phyloP scores from a whole-genome alignment of 805 yeast genomes.

The Saccharomyces mikatae region DNA sequence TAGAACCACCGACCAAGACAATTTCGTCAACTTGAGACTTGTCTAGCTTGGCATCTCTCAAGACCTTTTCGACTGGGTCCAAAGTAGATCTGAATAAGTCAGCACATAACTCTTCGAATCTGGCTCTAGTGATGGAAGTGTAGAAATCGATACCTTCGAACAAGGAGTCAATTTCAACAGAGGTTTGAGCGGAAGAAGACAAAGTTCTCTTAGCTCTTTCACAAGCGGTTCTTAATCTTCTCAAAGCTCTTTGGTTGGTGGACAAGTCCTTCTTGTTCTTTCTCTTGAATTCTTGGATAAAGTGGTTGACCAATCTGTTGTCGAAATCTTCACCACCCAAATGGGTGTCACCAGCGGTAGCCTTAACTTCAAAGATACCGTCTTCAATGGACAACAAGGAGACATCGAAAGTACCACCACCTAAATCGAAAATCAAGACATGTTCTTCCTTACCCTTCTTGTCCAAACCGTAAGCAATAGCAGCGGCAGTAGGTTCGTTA shows the following conservation, averaged over 20 bases:
- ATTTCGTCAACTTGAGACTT: constrained; percentile 90
- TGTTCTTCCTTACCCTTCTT: constrained; percentile 68
- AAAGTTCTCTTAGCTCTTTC: constrained; percentile 99
- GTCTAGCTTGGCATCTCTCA: constrained; percentile 88
- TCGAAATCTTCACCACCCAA: constrained; percentile 99
- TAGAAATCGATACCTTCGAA: constrained; percentile 96
- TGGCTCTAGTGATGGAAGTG: constrained; percentile 96
- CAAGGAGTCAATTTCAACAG: constrained; percentile 92
- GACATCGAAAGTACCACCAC: constrained; percentile 99
- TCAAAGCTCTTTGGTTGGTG: constrained; percentile 89
- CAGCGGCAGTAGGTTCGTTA: constrained; percentile 95
- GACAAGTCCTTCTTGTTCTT: constrained; percentile 94
- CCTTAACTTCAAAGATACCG: constrained; percentile 95
- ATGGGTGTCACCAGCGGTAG: constrained; percentile 77
- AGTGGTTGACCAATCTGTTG: constrained; percentile 89
- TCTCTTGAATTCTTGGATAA: constrained; percentile 93
- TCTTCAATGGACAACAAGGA: constrained; percentile 88
- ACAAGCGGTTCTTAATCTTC: constrained; percentile 98
- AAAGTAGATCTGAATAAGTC: constrained; percentile 91
- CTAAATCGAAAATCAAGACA: constrained; percentile 88
- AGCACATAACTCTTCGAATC: constrained; percentile 96
- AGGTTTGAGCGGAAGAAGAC: constrained; percentile 94
- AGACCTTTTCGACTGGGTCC: constrained; percentile 94
- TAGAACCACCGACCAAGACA: constrained; percentile 96
- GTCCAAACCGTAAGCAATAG: constrained; percentile 92